Evolutionary conservation across 768 basidiomycete genomes (phyloP).

Genomic region (Erythrobasidium yunnanense): DNA sequence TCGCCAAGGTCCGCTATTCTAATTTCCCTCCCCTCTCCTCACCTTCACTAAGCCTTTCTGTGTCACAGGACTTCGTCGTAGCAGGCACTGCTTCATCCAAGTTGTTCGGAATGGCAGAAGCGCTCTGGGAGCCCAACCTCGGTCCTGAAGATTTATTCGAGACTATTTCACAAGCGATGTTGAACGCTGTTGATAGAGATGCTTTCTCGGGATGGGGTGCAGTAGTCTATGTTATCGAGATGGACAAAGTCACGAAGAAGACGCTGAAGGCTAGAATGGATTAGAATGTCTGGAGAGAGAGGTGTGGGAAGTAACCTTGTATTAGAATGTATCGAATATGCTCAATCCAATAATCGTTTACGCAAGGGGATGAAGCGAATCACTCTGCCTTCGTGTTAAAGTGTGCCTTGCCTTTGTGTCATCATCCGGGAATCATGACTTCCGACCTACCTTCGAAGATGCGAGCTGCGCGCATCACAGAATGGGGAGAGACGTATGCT

Average conservation of each 20-base stretch:
- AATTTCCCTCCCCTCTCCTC: neutral
- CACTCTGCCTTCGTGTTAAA: neutral
- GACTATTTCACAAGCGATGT: slow-evolving; percentile 87
- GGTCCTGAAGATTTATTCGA: slow-evolving; percentile 95
- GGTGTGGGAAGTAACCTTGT: no score
- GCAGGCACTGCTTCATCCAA: slow-evolving; percentile 85
- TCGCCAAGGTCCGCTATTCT: slow-evolving; percentile 54
- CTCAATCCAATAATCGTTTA: no score
- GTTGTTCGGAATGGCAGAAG: slow-evolving; percentile 92
- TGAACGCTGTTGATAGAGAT: slow-evolving; percentile 88
- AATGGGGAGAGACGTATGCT: slow-evolving; percentile 22
- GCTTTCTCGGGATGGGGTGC: slow-evolving; percentile 96
- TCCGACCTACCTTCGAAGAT: neutral
- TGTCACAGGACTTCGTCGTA: slow-evolving; percentile 75
- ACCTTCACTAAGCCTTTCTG: neutral
- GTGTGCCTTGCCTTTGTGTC: neutral
- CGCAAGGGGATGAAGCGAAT: no score
- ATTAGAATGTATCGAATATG: no score
- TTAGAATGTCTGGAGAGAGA: slow-evolving; percentile 41
- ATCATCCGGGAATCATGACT: neutral
- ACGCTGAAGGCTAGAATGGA: slow-evolving; percentile 88
- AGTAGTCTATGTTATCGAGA: slow-evolving; percentile 71
- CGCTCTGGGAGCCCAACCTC: slow-evolving; percentile 94
- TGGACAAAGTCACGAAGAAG: slow-evolving; percentile 57
- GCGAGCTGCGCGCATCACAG: slow-evolving; percentile 17